Percentiles rank a stretch among this genome's conserved stretches.
phyloP scores from a whole-genome alignment of 1,284 basidiomycete species.

The Fomes fomentarius region DNA sequence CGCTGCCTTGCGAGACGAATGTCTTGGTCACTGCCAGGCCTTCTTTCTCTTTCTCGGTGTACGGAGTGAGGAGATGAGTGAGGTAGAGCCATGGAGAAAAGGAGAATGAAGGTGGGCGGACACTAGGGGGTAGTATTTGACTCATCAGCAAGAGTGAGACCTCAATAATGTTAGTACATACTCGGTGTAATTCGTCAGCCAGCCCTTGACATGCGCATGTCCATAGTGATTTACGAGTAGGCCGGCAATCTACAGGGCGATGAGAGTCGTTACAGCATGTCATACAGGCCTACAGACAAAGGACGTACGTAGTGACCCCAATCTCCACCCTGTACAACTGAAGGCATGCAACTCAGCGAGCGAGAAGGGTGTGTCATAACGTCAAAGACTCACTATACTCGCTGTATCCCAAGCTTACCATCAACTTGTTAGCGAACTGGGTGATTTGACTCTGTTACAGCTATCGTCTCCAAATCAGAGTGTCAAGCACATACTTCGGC shows the following conservation, averaged over 20 bases:
- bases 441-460: too few species aligned
- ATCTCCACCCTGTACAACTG: conserved; percentile 53
- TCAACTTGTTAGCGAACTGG: conserved; percentile 48
- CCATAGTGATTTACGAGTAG: conserved; percentile 6
- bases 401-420: conserved; percentile 48
- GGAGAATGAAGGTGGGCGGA: neutral
- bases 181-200: conserved; percentile 15
- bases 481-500: too few species aligned
- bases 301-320: conserved; percentile 44
- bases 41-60: neutral
- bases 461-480: neutral
- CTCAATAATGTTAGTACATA: too few species aligned
- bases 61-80: conserved; percentile 6
- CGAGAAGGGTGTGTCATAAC: neutral
- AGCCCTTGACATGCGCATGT: conserved; percentile 11
- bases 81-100: conserved; percentile 5
- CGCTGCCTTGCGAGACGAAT: conserved; percentile 29
- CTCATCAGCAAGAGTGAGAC: too few species aligned
- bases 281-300: conserved; percentile 12
- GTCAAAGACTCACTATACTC: conserved; percentile 43
- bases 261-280: conserved; percentile 23
- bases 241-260: conserved; percentile 7
- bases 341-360: too few species aligned
- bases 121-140: neutral
- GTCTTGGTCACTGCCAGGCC: neutral